Evolutionary conservation across 768 basidiomycete species (phyloP).

Genomic region (Pulveroboletus frians): DNA sequence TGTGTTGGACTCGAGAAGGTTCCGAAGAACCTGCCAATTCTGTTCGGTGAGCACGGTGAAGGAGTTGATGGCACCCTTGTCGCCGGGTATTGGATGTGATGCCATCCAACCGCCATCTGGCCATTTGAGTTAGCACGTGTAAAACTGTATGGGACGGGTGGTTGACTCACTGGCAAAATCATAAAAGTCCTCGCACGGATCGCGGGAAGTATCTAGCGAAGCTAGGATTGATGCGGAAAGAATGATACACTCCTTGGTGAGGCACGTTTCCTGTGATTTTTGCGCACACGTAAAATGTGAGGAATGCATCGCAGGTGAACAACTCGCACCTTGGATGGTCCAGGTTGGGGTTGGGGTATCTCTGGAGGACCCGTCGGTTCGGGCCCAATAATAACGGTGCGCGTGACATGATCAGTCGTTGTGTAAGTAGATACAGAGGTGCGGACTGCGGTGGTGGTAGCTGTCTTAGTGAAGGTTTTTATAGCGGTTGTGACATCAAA

Average conservation of each 20-base stretch:
- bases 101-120: constrained; percentile 86
- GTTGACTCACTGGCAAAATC: constrained; percentile 76
- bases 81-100: constrained; percentile 79
- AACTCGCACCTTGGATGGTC: constrained; percentile 46
- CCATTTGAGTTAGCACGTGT: constrained; percentile 1
- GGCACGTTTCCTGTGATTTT: constrained; percentile 54
- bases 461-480: constrained; percentile 37
- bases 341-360: constrained; percentile 56
- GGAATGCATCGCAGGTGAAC: not conserved
- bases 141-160: not conserved
- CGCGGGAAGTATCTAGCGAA: constrained; percentile 71
- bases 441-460: constrained; percentile 35
- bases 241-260: constrained; percentile 73
- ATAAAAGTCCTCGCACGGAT: constrained; percentile 96
- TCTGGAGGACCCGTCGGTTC: constrained; percentile 41
- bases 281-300: constrained; percentile 2
- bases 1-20: constrained; percentile 52
- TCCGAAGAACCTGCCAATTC: constrained; percentile 74
- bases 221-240: constrained; percentile 80
- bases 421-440: constrained; percentile 37
- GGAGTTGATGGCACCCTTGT: constrained; percentile 66
- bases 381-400: constrained; percentile 38
- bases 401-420: constrained; percentile 33
- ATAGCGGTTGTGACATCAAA: constrained; percentile 35
- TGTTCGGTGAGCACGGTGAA: constrained; percentile 69